A percentile compares a stretch with the other conserved stretches of the same genome.
Evolutionary conservation across 1,139 yeast species (phyloP).

Genomic region (Magnusiomyces fungicola): DNA sequence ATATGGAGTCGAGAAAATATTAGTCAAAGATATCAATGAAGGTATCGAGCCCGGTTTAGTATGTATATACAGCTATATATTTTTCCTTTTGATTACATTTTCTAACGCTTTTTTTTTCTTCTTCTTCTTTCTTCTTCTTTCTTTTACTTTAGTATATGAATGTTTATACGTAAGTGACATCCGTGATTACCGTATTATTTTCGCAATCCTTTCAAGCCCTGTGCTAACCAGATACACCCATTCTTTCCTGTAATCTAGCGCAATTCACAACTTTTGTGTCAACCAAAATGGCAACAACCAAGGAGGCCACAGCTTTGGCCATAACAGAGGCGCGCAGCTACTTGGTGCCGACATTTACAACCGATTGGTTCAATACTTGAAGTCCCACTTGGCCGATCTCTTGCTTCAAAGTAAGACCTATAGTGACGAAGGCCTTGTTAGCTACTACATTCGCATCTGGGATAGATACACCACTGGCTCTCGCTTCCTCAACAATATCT

Average conservation of each 20-base stretch:
- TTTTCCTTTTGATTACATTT: conserved; percentile 7
- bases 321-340: conserved; percentile 35
- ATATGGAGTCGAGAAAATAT: conserved; percentile 34
- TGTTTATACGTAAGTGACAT: conserved; percentile 35
- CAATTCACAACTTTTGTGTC: conserved; percentile 90
- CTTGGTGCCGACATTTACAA: conserved; percentile 88
- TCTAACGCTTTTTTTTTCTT: neutral
- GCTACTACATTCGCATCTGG: conserved; percentile 85
- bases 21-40: conserved; percentile 32
- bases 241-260: conserved; percentile 47
- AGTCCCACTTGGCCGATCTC: conserved; percentile 49
- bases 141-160: conserved; percentile 32
- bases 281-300: neutral
- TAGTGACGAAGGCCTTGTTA: conserved; percentile 59
- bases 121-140: neutral
- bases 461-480: conserved; percentile 84
- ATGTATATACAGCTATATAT: conserved; percentile 14
- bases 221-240: neutral
- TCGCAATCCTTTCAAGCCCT: neutral
- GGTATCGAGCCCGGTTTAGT: conserved; percentile 34
- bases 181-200: neutral
- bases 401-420: conserved; percentile 20
- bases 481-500: conserved; percentile 83
- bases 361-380: conserved; percentile 60
- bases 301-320: neutral